phyloP scores from a whole-genome alignment of 305 asterid genomes.

The Rubia tinctorum region DNA sequence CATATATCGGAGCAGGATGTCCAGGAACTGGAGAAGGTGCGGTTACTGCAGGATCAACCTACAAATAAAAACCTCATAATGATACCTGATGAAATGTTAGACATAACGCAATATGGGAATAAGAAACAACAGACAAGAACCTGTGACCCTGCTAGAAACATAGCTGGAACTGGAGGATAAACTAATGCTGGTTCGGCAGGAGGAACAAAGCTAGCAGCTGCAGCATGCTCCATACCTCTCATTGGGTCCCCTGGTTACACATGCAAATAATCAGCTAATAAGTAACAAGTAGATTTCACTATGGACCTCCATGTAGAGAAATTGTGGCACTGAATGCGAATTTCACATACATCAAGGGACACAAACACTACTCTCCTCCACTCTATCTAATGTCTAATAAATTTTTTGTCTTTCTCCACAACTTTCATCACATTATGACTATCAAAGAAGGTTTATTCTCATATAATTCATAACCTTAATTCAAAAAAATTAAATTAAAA shows the following conservation, averaged over 20 bases:
- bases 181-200: conserved; percentile 49
- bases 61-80: conserved; percentile 21
- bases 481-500: neutral
- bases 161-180: conserved; percentile 56
- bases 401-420: neutral
- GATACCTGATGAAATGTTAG: conserved; percentile 12
- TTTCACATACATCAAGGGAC: neutral
- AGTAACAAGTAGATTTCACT: neutral
- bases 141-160: conserved; percentile 59
- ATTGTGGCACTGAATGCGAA: neutral
- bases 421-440: neutral
- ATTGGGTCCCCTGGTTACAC: conserved; percentile 44
- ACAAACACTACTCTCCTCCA: neutral
- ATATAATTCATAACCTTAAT: conserved; percentile 4
- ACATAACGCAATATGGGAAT: conserved; percentile 15
- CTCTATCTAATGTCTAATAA: neutral
- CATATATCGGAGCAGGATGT: conserved; percentile 60
- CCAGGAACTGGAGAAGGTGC: conserved; percentile 64
- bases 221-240: conserved; percentile 50
- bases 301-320: neutral
- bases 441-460: neutral
- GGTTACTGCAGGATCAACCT: conserved; percentile 68
- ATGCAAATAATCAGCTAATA: conserved; percentile 18
- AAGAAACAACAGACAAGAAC: conserved; percentile 34
- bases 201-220: conserved; percentile 52